Percentiles rank a stretch among this genome's conserved stretches.
Conservation (phyloP, 495 filamentous ascomycete species). For the Penicillium turbatum region DNA sequence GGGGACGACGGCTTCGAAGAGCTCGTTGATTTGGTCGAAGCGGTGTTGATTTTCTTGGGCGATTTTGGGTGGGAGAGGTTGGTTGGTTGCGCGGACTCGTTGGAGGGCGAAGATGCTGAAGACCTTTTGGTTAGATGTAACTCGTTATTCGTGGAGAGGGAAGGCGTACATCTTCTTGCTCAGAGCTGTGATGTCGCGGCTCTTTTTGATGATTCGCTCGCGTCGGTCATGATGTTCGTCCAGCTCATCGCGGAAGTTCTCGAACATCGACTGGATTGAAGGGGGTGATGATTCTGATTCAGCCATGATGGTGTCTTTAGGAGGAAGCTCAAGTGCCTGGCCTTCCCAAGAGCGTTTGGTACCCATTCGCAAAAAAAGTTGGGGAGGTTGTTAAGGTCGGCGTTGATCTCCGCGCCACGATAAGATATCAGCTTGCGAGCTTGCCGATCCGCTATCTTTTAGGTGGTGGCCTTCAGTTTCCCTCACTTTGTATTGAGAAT, state of each 20-base stretch:
- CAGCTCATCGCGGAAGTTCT: conserved; percentile 76
- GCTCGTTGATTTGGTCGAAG: conserved; percentile 60
- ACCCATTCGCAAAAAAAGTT: conserved; percentile 27
- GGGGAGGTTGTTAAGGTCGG: conserved; percentile 3
- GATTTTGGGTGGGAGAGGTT: conserved; percentile 60
- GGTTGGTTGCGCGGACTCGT: conserved; percentile 62
- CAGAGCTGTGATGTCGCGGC: conserved; percentile 82
- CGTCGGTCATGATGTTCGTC: conserved; percentile 93
- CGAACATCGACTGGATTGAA: conserved; percentile 71
- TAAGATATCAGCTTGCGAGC: conserved; percentile 12
- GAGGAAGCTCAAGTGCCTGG: conserved; percentile 39
- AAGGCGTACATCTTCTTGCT: conserved; percentile 88
- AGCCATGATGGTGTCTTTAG: conserved; percentile 25
- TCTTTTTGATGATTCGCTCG: conserved; percentile 82
- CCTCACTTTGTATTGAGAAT: no score
- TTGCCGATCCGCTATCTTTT: neutral
- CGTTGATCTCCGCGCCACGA: conserved; percentile 11
- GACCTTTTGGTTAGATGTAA: neutral
- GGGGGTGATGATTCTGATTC: conserved; percentile 19
- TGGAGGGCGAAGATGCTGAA: conserved; percentile 87
- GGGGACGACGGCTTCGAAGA: conserved; percentile 60
- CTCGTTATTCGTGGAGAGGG: neutral
- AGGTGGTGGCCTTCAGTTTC: no score
- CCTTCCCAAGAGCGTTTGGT: conserved; percentile 60
- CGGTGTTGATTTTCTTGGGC: conserved; percentile 59